Evolutionary conservation across 306 rosid genomes (phyloP).

Genomic region (Astragalus glycyphyllos): DNA sequence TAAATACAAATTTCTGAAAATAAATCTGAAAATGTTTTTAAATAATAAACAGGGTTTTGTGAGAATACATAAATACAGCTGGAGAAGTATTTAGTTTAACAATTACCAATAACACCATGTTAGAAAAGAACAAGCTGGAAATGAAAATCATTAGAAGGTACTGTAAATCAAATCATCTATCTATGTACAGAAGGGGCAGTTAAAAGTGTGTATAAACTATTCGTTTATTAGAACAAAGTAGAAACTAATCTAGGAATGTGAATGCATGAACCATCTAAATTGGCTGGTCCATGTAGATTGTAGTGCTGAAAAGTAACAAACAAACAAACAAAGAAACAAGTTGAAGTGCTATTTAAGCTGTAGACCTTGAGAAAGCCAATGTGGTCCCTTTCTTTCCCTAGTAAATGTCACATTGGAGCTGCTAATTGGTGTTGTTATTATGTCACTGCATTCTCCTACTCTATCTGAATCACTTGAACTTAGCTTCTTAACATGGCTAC

Average conservation of each 20-base stretch:
- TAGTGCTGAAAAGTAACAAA: constrained; percentile 28
- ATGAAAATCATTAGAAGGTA: too few species aligned
- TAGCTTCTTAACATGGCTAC: constrained; percentile 59
- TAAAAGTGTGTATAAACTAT: constrained; percentile 39
- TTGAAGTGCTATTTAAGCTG: constrained; percentile 66
- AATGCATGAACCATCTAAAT: constrained; percentile 56
- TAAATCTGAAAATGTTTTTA: too few species aligned
- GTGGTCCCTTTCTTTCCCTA: too few species aligned
- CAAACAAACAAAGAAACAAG: constrained; percentile 46
- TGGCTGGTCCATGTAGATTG: constrained; percentile 49
- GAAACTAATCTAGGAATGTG: constrained; percentile 60
- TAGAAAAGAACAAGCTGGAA: too few species aligned
- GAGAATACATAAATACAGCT: too few species aligned
- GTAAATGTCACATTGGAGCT: too few species aligned
- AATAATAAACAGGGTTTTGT: too few species aligned
- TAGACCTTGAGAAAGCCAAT: constrained; percentile 60
- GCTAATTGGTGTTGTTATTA: constrained; percentile 66
- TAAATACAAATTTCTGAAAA: too few species aligned
- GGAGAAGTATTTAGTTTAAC: too few species aligned
- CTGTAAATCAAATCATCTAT: too few species aligned
- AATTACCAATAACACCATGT: too few species aligned
- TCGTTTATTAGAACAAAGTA: constrained; percentile 52
- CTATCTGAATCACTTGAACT: constrained; percentile 64
- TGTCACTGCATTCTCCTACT: constrained; percentile 72
- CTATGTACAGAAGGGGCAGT: too few species aligned